These are phyloP conservation scores for Trichoderma sp. DNA, from an alignment of 2,329 filamentous ascomycete genomes.

Conservation along the genomic window DNA sequence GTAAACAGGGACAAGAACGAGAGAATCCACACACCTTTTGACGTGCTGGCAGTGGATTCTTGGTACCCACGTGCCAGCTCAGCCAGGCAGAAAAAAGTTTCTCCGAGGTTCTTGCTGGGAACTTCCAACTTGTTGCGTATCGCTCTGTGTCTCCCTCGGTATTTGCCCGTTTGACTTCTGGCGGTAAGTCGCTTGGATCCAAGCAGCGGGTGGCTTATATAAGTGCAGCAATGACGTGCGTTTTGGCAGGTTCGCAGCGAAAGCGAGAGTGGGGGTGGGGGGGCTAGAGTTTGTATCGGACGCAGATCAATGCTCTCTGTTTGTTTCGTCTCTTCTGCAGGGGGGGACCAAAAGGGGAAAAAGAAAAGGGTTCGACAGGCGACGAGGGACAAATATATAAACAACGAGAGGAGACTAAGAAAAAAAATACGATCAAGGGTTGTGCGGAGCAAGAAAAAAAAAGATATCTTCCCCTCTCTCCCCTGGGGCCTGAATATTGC, in stretches of 20 bases:
- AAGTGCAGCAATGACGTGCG: slow-evolving; percentile 22
- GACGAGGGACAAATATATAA: background rate
- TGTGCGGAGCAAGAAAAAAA: slow-evolving; percentile 5
- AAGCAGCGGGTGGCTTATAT: slow-evolving; percentile 18
- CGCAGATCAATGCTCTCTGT: slow-evolving; percentile 15
- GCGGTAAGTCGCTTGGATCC: background rate
- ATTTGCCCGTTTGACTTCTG: slow-evolving; percentile 5
- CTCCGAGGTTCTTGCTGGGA: background rate
- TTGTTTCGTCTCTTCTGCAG: background rate
- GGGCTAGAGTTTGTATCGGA: slow-evolving; percentile 5
- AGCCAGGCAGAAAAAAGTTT: background rate
- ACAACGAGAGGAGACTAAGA: background rate
- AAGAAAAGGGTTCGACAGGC: background rate
- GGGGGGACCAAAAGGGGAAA: background rate
- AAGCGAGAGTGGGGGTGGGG: slow-evolving; percentile 21
- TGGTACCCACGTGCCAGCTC: slow-evolving; percentile 18
- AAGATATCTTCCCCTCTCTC: background rate
- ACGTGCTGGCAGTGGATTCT: slow-evolving; percentile 14
- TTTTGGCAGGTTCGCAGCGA: slow-evolving; percentile 21
- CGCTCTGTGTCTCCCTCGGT: background rate
- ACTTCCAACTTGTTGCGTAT: background rate
- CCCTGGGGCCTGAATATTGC: slow-evolving; percentile 12
- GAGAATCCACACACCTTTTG: slow-evolving; percentile 12
- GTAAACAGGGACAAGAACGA: slow-evolving; percentile 4
- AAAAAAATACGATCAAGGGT: background rate